Base-by-base conservation (phyloP, 305 asterid genomes). In the Lippia alba region DNA sequence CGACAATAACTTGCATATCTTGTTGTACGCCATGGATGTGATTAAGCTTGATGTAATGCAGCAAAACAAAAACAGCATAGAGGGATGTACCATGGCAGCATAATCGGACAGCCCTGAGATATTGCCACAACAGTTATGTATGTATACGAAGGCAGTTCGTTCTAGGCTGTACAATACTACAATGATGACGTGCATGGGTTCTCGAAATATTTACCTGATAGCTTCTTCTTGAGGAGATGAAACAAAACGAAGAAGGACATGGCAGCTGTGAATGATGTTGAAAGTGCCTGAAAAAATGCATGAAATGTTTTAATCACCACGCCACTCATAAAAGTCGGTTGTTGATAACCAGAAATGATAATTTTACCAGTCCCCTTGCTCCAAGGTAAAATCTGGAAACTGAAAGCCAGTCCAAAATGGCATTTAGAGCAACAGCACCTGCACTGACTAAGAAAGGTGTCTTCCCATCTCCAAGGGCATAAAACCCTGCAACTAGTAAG, bases 391-490 rank as follows among this genome's bases (percentile, higher is more conserved):
- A 72, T 74, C 70, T 69, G 61, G 77, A 55, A 62, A 81, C 83
- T 30, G 82, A 66, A 66, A 81, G 78, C 89, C 86, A 79, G 55
- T 81, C 82, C 78, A 79, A 65, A 74, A 81, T 34, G 55, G 84
- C 84, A 74, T 84, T 84, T 69, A 81, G 67, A 66, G 59, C 79
- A 65, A 81, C 64, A 24, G 84, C 81, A 65, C 78, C 84, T 60
- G 75, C 74, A 69, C 79, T 81, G 73, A 81, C 83, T 68, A 81
- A 61, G 66, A 76, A 74, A 44, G 84, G 86, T 24, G 65, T 71
- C 61, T 61, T 70, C 41, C 80, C 84, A 69, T 81, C 84, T 57
- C 86, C 86, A 65, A 83, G 80, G 70, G 84, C 82, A 72, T 81
- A 79, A 50, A 78, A 83, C 16, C 65, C 82, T 63, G 84, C 74